Evolutionary conservation across 495 filamentous ascomycete genomes (phyloP).

Genomic region (Penicillium lividum): DNA sequence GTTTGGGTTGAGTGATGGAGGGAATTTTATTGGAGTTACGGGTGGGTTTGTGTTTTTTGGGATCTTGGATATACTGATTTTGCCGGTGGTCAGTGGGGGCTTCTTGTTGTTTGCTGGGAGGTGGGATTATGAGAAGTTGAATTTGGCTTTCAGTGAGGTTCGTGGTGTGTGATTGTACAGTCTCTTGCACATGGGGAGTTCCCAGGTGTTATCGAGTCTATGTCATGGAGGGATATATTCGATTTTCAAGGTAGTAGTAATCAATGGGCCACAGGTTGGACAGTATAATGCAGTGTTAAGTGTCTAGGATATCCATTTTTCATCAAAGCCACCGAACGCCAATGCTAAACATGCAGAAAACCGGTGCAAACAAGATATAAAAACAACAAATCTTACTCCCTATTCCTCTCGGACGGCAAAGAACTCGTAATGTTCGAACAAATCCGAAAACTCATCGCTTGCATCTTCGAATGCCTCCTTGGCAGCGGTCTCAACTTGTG

Average conservation of each 20-base stretch:
- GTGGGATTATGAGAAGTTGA: conserved; percentile 24
- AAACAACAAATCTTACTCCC: background rate
- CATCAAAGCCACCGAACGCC: conserved; percentile 11
- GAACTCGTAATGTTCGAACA: conserved; percentile 23
- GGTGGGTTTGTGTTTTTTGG: conserved; percentile 71
- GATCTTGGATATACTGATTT: conserved; percentile 61
- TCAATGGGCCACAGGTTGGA: background rate
- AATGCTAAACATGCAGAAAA: conserved; percentile 20
- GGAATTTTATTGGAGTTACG: conserved; percentile 64
- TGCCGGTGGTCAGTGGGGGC: conserved; percentile 59
- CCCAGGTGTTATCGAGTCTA: too few species aligned
- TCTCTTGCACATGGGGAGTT: too few species aligned
- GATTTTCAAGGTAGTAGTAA: background rate
- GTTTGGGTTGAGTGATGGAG: conserved; percentile 68
- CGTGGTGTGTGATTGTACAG: background rate
- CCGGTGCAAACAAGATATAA: background rate
- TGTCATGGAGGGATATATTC: background rate
- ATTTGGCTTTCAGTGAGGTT: conserved; percentile 23
- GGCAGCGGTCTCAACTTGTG: conserved; percentile 25
- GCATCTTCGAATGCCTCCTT: conserved; percentile 23
- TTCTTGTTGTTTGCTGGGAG: conserved; percentile 51
- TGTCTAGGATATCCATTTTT: background rate
- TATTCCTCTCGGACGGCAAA: conserved; percentile 12
- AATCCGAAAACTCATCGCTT: conserved; percentile 19
- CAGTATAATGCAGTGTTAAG: background rate